phyloP scores from a whole-genome alignment of 371 early-diverging fungal genomes.

The Caulochytrium protostelioides region DNA sequence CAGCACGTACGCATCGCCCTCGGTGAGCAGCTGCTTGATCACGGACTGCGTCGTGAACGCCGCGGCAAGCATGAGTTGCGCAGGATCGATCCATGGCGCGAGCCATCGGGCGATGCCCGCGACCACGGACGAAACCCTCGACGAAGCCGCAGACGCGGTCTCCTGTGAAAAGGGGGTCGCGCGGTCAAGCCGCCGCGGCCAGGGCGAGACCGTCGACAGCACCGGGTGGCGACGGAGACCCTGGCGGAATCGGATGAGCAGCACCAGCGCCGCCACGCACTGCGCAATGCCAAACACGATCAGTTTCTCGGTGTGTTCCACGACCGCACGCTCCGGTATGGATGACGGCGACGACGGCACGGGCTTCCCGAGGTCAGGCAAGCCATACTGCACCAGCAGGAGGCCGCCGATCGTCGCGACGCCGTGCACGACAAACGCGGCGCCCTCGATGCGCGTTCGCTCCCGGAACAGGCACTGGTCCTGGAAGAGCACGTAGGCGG shows the following conservation, averaged over 20 bases:
- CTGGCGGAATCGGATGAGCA: too few relatives aligned
- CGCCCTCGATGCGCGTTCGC: constrained; percentile 59
- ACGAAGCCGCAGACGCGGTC: too few relatives aligned
- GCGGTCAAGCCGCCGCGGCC: too few relatives aligned
- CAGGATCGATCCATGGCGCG: constrained; percentile 34
- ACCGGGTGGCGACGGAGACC: too few relatives aligned
- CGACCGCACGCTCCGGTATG: too few relatives aligned
- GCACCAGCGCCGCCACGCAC: background rate
- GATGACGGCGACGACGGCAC: too few relatives aligned
- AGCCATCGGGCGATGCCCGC: constrained; percentile 1
- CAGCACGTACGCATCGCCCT: constrained; percentile 81
- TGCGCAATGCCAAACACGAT: background rate
- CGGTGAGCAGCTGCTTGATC: constrained; percentile 75
- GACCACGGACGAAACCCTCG: too few relatives aligned
- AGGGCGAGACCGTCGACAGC: too few relatives aligned
- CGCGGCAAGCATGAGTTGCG: constrained; percentile 34
- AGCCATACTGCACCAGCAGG: constrained; percentile 6
- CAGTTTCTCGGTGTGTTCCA: too few relatives aligned
- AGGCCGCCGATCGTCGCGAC: constrained; percentile 30
- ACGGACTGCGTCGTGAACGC: constrained; percentile 66
- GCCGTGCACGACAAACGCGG: constrained; percentile 51
- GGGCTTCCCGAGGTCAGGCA: too few relatives aligned
- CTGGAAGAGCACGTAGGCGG: constrained; percentile 52
- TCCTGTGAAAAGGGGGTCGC: too few relatives aligned
- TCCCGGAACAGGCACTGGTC: constrained; percentile 46